A percentile compares a stretch with the other conserved stretches of the same genome.
These are phyloP conservation scores for Leavenworthia alabamica DNA, from an alignment of 345 rosid species.

Conservation along the genomic window DNA sequence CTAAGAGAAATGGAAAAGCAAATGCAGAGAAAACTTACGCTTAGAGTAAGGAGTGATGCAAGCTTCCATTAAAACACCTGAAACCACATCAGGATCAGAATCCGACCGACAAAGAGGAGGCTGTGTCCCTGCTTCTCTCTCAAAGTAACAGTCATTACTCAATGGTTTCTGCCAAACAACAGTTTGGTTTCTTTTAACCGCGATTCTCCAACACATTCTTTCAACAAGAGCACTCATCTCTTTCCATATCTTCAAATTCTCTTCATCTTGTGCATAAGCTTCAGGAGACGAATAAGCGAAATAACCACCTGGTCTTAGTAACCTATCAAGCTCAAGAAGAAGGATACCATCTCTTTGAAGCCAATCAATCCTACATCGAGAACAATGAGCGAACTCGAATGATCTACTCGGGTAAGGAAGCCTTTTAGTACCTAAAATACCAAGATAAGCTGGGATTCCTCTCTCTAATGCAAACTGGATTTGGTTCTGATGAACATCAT, in stretches of 20 bases:
- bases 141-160: constrained; percentile 78
- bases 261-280: constrained; percentile 97
- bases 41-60: constrained; percentile 88
- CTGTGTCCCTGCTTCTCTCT: constrained; percentile 70
- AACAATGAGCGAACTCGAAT: constrained; percentile 94
- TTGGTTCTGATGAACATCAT: constrained; percentile 99
- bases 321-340: constrained; percentile 93
- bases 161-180: constrained; percentile 95
- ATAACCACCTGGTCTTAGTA: constrained; percentile 97
- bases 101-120: constrained; percentile 91
- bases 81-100: constrained; percentile 83
- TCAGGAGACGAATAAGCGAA: constrained; percentile 99
- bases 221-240: constrained; percentile 89
- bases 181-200: constrained; percentile 86
- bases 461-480: constrained; percentile 97
- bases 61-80: constrained; percentile 84
- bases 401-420: constrained; percentile 99
- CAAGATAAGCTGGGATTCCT: constrained; percentile 98
- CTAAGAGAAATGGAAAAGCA: not conserved
- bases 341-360: constrained; percentile 97
- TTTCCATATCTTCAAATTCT: constrained; percentile 86
- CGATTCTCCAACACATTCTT: constrained; percentile 96
- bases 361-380: constrained; percentile 98
- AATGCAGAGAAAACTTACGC: constrained; percentile 45
- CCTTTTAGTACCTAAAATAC: constrained; percentile 91